Evolutionary conservation across 345 rosid species (phyloP), one percentile per base, ranked within the genome.

Genomic region (Eucalyptus cladocalyx): DNA sequence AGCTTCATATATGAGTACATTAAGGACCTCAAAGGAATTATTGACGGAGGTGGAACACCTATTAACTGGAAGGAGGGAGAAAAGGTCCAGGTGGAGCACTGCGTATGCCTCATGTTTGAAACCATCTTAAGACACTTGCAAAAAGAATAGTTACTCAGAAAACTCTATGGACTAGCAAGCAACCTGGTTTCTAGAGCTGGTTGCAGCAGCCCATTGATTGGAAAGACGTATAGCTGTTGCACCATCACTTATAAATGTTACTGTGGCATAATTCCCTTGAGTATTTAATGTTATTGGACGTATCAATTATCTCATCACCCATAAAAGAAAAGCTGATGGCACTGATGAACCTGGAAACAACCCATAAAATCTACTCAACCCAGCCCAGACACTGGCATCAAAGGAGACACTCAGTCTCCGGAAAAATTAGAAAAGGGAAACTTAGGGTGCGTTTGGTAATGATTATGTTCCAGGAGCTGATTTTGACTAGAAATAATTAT

Each of bases 271-370:
- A 48, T 89, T 87, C 30, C 67, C 91, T 49, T 85, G 89, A 45
- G 87, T 15, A 87, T 54, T 56, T 43, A 67, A 72, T 48, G 87
- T 24, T 10, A 72, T 53, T 11, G 88, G 91, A 32, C 87, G 93
- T 49, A 91, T 91, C 80, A 91, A 87, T 90, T 91, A 90, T 48
- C 93, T 89, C 86, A 86, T 90, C 28, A 89, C 53, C 93, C 93
- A 90, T 85, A 89, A 88, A 40, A 90, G 62, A 90, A 87, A 88
- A 10, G 90, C 90, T 65, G 90, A 90, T 48, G 93, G 93, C 50
- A 91, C 89, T 2, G 88, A 88, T 26, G 87, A 88, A 89, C 93
- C 93, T 90, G 87, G 48, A 65, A 56, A 86, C 87, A 86, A 85
- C 42, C 54, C 45, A 56, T 48, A 54, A 49, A 65, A 54, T 86